Conservation (phyloP, 306 rosid genomes). For the Sophora flavescens region DNA sequence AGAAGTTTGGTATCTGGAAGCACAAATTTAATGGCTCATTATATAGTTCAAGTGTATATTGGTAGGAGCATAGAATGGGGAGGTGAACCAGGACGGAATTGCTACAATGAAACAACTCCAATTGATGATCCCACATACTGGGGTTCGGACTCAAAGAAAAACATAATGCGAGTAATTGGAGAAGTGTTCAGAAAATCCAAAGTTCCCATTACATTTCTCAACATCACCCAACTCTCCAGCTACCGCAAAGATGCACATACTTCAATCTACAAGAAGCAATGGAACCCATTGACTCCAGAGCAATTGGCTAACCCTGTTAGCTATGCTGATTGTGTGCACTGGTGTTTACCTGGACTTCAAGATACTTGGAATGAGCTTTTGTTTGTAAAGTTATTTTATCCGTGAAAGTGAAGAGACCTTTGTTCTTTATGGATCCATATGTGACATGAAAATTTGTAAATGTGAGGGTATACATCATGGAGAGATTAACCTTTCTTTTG, state of each 20-base stretch:
- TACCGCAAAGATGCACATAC: constrained; percentile 94
- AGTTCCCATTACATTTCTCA: constrained; percentile 78
- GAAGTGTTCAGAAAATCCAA: constrained; percentile 68
- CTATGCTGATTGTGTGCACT: constrained; percentile 88
- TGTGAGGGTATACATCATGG: constrained; percentile 7
- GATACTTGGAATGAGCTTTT: constrained; percentile 99
- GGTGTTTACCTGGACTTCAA: constrained; percentile 98
- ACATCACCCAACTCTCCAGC: constrained; percentile 84
- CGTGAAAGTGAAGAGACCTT: constrained; percentile 47
- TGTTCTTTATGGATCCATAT: neutral
- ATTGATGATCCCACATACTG: constrained; percentile 76
- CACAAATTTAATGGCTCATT: neutral
- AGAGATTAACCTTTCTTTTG: too few relatives aligned
- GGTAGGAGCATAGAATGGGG: constrained; percentile 91
- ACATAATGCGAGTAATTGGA: constrained; percentile 80
- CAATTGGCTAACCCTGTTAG: constrained; percentile 85
- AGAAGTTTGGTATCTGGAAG: constrained; percentile 14
- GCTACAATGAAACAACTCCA: constrained; percentile 87
- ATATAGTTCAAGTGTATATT: neutral
- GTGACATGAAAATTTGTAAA: constrained; percentile 23
- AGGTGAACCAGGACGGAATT: constrained; percentile 70
- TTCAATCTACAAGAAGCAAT: constrained; percentile 90
- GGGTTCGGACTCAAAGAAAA: constrained; percentile 76
- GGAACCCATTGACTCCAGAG: constrained; percentile 75
- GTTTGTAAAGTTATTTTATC: constrained; percentile 73